phyloP scores from a whole-genome alignment of 1,139 yeast species.

The Debaryomyces sp. region DNA sequence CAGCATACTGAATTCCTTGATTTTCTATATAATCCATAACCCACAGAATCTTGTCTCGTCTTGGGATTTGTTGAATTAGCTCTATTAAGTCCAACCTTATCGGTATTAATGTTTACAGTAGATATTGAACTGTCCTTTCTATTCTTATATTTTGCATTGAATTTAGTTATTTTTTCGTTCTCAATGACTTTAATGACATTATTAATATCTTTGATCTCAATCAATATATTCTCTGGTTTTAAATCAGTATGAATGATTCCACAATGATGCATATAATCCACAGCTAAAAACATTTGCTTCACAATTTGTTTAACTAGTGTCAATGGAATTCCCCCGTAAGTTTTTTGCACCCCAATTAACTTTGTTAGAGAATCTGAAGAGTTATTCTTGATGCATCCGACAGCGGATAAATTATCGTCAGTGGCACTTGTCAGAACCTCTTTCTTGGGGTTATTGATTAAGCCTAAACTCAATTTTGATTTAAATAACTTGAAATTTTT shows the following conservation, averaged over 20 bases:
- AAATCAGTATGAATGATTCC: conserved; percentile 49
- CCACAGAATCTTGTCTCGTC: conserved; percentile 3
- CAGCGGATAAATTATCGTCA: neutral
- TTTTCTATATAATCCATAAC: conserved; percentile 19
- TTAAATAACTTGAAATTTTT: conserved; percentile 27
- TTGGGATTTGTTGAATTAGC: conserved; percentile 2
- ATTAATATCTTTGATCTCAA: conserved; percentile 43
- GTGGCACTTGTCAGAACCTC: neutral
- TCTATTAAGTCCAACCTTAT: neutral
- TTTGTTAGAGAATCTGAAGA: conserved; percentile 16
- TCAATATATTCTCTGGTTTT: conserved; percentile 47
- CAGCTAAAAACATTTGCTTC: conserved; percentile 39
- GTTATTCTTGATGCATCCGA: neutral
- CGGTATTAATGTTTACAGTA: neutral
- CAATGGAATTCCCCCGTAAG: conserved; percentile 39
- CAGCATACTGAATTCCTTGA: conserved; percentile 26
- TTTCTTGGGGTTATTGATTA: conserved; percentile 11
- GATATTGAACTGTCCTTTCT: conserved; percentile 5
- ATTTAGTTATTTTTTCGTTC: conserved; percentile 27
- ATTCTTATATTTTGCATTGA: conserved; percentile 10
- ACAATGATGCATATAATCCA: conserved; percentile 45
- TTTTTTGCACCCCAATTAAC: conserved; percentile 16
- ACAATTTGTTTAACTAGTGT: conserved; percentile 40
- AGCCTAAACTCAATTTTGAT: conserved; percentile 29
- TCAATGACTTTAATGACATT: conserved; percentile 37